Evolutionary conservation across 2,329 filamentous ascomycete genomes (phyloP).

Genomic region (Delphinella strobiligena): DNA sequence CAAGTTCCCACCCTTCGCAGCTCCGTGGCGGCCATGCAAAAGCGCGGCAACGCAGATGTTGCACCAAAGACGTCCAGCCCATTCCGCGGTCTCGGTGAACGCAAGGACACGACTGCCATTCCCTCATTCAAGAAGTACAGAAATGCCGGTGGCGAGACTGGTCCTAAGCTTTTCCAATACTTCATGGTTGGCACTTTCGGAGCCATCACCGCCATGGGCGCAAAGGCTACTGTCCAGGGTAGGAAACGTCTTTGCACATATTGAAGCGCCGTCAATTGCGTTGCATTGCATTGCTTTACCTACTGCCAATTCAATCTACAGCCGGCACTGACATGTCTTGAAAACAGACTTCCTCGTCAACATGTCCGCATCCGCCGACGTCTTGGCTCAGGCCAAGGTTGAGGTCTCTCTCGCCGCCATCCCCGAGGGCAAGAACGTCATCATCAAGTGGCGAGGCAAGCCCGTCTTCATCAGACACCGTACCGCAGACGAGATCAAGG

Average conservation of each 20-base stretch:
- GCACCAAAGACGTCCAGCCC: slow-evolving; percentile 40
- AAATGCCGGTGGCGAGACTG: slow-evolving; percentile 52
- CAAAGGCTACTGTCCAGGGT: slow-evolving; percentile 98
- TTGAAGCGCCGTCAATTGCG: neutral
- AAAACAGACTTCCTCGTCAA: slow-evolving; percentile 99
- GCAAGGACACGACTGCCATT: slow-evolving; percentile 53
- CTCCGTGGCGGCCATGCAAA: slow-evolving; percentile 30
- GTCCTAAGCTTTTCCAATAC: slow-evolving; percentile 86
- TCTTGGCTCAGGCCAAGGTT: slow-evolving; percentile 98
- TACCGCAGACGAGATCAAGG: slow-evolving; percentile 81
- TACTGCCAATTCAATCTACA: no score
- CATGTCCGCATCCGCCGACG: slow-evolving; percentile 98
- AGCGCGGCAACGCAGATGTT: slow-evolving; percentile 28
- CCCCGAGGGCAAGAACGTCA: slow-evolving; percentile 99
- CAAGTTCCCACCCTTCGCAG: slow-evolving; percentile 34
- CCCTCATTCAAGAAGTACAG: slow-evolving; percentile 85
- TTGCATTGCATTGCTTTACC: no score
- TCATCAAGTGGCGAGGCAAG: slow-evolving; percentile 99
- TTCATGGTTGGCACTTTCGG: slow-evolving; percentile 98
- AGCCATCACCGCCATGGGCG: slow-evolving; percentile 79
- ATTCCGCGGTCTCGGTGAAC: slow-evolving; percentile 32
- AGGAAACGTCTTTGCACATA: slow-evolving; percentile 27
- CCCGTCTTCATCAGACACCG: slow-evolving; percentile 99
- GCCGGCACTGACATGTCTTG: no score
- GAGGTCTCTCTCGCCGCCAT: slow-evolving; percentile 88